Evolutionary conservation across 768 basidiomycete genomes (phyloP).

Genomic region (Rubroboletus pulcherrimus): DNA sequence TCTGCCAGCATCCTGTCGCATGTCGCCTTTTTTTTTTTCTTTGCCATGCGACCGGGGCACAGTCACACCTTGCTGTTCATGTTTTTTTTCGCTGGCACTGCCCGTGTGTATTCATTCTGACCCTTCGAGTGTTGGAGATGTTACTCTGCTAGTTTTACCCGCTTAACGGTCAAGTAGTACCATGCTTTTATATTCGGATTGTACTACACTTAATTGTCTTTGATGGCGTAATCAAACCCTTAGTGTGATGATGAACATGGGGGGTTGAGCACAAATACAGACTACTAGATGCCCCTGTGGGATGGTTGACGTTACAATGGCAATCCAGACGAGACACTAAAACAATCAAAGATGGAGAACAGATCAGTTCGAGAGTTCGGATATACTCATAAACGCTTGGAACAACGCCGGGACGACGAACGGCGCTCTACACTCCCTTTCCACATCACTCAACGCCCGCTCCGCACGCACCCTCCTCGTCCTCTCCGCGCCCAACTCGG

Average conservation of each 20-base stretch:
- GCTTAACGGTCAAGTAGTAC: neutral
- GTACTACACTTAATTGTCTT: constrained; percentile 10
- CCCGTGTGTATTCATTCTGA: neutral
- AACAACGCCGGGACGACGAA: constrained; percentile 57
- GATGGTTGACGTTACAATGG: neutral
- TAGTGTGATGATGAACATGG: neutral
- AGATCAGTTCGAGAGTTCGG: constrained; percentile 37
- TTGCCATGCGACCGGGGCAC: neutral
- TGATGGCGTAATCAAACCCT: constrained; percentile 8
- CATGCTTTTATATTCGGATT: constrained; percentile 13
- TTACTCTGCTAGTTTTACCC: neutral
- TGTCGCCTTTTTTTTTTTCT: neutral
- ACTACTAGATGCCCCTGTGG: neutral
- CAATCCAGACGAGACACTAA: neutral
- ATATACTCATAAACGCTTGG: constrained; percentile 49
- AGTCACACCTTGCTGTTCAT: neutral
- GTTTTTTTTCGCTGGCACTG: constrained; percentile 1
- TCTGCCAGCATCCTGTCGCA: neutral
- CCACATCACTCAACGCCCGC: constrained; percentile 41
- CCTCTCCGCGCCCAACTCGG: constrained; percentile 37
- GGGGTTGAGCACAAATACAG: no score
- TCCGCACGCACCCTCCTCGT: constrained; percentile 41
- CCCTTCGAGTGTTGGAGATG: neutral
- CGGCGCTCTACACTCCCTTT: constrained; percentile 47
- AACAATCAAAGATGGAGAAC: neutral